Evolutionary conservation across 2,329 filamentous ascomycete genomes (phyloP).

Genomic region (Exophiala sp.): DNA sequence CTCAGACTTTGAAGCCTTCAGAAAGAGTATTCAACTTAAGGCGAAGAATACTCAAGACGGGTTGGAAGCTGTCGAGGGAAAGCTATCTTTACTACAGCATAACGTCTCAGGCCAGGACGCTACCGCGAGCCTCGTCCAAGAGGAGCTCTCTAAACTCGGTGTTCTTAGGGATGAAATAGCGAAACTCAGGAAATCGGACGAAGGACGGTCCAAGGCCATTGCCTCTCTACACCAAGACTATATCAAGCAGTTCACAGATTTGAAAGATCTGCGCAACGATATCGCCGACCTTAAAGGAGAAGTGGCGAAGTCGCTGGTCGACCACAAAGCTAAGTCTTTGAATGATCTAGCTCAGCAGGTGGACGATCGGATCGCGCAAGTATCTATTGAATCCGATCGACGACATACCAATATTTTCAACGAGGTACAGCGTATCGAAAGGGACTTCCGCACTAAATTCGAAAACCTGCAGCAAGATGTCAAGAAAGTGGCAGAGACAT

Average conservation of each 20-base stretch:
- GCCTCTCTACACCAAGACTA: background rate
- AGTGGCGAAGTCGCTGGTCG: background rate
- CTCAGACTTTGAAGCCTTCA: background rate
- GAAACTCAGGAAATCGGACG: background rate
- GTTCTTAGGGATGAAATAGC: background rate
- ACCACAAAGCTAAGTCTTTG: background rate
- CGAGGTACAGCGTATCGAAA: background rate
- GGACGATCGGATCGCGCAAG: background rate
- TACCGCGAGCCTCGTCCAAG: background rate
- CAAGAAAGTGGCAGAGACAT: background rate
- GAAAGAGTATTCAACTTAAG: background rate
- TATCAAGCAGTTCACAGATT: background rate
- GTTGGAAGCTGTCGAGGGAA: background rate
- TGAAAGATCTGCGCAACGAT: background rate
- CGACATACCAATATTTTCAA: background rate
- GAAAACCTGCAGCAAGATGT: background rate
- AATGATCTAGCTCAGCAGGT: background rate
- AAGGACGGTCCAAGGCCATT: constrained; percentile 3
- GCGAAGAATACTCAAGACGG: background rate
- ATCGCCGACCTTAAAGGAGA: background rate
- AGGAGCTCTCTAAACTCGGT: background rate
- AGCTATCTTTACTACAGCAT: background rate
- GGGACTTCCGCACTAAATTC: background rate
- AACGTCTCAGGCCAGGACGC: background rate
- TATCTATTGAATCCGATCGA: background rate